Evolutionary conservation across 2,329 filamentous ascomycete genomes (phyloP), one percentile per base, ranked within the genome.

Genomic region (Emmonsiellopsis sp.): DNA sequence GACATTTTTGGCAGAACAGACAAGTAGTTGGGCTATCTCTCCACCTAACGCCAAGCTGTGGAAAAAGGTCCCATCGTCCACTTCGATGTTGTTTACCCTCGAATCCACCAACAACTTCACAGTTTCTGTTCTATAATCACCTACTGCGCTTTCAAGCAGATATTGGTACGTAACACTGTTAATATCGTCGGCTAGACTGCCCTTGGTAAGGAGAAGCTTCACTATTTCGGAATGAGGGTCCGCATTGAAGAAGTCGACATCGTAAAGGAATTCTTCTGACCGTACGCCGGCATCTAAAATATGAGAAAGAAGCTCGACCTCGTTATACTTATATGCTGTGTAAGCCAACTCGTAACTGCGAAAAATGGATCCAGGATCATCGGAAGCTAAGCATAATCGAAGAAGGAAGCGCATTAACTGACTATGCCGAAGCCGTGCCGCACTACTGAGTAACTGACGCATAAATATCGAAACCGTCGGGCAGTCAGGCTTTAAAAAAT

Each of bases 181-280:
- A 13, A 14, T 17, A 33, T 32, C 14, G 17, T 51, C 27, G 27
- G 13, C 6, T 17, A n/a, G 32, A n/a, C 43, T 2, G 36, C 49
- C 49, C 43, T 34, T 51, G 13, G 37, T 44, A 51, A 51, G 49
- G 14, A 51, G 49, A 13, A 43, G 37, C 21, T 51, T 33, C 36
- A 51, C 11, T 17, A 51, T 51, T 43, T 51, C 37, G 34, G 43
- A 6, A 44, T 51, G 1, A 44, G 14, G 14, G 11, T 21, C 0
- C 8, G 3, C 1, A 7, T 44, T 1, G 37, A 51, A 44, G 17
- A 33, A 3, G 6, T 33, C 37, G 1, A 43, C 10, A 13, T 43
- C 0, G 5, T 17, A 31, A n/a, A 14, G 3, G 31, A 34, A 34
- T 8, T 51, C 17, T n/a, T 51, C 27, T 14, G 45, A 1, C 17